Conservation (phyloP, 106 monocot species). For the Dendrobium chrysotoxum region DNA sequence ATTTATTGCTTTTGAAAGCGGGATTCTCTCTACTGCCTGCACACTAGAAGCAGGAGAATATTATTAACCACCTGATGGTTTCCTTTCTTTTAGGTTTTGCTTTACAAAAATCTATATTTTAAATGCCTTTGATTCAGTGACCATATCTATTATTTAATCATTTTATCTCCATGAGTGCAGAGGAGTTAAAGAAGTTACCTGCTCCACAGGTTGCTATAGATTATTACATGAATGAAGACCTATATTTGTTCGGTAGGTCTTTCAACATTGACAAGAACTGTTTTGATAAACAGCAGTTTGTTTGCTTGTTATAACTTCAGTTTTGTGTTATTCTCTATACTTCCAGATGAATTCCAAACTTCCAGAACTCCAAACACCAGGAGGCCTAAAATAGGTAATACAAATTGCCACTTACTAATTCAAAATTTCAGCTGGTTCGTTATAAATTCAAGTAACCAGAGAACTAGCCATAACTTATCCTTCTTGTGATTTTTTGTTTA, state of each 20-base stretch:
- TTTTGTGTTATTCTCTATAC: not conserved
- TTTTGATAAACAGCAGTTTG: not conserved
- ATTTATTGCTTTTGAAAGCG: no score
- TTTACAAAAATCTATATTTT: no score
- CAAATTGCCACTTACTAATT: not conserved
- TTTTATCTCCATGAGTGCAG: slow-evolving; percentile 31
- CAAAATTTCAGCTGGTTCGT: not conserved
- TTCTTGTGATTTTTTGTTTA: slow-evolving; percentile 12
- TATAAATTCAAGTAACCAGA: not conserved
- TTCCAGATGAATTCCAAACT: slow-evolving; percentile 96
- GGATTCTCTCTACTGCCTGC: no score
- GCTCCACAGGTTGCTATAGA: slow-evolving; percentile 76
- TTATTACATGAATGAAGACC: slow-evolving; percentile 87
- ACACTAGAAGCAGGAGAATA: no score
- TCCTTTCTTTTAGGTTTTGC: no score
- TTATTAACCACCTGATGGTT: no score
- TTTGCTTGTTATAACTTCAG: not conserved
- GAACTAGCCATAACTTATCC: not conserved
- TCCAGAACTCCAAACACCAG: slow-evolving; percentile 62
- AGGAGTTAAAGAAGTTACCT: slow-evolving; percentile 77
- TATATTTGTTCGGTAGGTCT: slow-evolving; percentile 83
- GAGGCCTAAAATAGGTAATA: slow-evolving; percentile 80
- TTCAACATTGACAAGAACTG: not conserved
- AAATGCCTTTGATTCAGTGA: no score
- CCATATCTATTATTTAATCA: no score